Percentiles rank a stretch among this genome's conserved stretches.
Evolutionary conservation across 768 basidiomycete species (phyloP).

Genomic region (Lentinula sp.): DNA sequence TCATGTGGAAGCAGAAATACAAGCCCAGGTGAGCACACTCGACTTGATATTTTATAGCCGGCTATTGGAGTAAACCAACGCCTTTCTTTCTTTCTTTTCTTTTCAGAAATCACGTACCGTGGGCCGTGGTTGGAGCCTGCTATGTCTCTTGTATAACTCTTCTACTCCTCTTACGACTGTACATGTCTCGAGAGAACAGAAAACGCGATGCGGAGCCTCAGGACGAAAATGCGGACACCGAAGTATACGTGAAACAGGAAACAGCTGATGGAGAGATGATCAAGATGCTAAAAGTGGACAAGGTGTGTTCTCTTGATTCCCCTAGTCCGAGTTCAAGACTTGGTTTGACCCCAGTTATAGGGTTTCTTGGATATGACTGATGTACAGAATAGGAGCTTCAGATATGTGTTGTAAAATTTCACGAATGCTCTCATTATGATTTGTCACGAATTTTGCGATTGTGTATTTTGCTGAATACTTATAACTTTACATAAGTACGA

Average conservation of each 20-base stretch:
- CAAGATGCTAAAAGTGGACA: background rate
- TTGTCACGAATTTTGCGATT: no score
- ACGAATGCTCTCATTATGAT: no score
- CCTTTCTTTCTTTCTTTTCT: no score
- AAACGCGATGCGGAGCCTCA: conserved; percentile 50
- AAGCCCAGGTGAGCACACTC: conserved; percentile 48
- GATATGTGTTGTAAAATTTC: background rate
- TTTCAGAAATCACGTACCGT: background rate
- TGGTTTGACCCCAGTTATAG: background rate
- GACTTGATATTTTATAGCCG: background rate
- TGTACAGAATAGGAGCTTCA: background rate
- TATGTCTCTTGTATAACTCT: conserved; percentile 44
- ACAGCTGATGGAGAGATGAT: background rate
- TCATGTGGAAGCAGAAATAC: conserved; percentile 72
- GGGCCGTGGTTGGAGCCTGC: conserved; percentile 55
- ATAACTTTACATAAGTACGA: no score
- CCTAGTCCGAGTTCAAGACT: background rate
- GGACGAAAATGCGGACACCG: conserved; percentile 16
- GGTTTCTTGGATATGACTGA: background rate
- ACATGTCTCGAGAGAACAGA: conserved; percentile 53
- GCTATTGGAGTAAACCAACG: no score
- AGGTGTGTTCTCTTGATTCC: background rate
- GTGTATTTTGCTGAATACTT: no score
- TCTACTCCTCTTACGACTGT: conserved; percentile 41
- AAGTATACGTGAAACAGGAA: conserved; percentile 18